Percentiles rank a stretch among this genome's conserved stretches.
Conservation (phyloP, 495 filamentous ascomycete genomes). For the Amniculicola lignicola region DNA sequence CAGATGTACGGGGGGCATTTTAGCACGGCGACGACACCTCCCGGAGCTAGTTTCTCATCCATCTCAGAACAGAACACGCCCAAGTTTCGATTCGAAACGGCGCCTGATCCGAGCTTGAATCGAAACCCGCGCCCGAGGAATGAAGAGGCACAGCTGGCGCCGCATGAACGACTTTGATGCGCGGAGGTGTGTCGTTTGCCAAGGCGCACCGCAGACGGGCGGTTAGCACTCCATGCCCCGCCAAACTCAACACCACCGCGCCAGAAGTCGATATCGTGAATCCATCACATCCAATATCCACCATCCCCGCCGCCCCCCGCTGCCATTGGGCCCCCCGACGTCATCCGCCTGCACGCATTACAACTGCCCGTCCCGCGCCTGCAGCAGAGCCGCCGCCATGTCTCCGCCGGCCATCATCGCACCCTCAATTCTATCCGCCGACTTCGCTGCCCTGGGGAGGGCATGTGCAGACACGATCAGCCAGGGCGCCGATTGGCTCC, state of each 20-base stretch:
- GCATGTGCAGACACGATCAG: slow-evolving; percentile 81
- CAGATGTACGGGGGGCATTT: too few species aligned
- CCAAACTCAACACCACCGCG: slow-evolving; percentile 27
- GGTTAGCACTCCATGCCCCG: background rate
- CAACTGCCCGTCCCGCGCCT: slow-evolving; percentile 3
- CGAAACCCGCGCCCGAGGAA: background rate
- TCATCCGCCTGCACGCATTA: background rate
- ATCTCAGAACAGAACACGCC: background rate
- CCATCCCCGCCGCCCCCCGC: background rate
- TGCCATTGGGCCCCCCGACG: slow-evolving; percentile 17
- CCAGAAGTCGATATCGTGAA: slow-evolving; percentile 17
- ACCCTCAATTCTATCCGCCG: slow-evolving; percentile 93
- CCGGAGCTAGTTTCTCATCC: too few species aligned
- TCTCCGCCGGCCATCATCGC: slow-evolving; percentile 88
- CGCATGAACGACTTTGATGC: slow-evolving; percentile 7
- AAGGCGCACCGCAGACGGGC: slow-evolving; percentile 1
- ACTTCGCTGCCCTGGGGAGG: slow-evolving; percentile 81
- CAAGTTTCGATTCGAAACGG: slow-evolving; percentile 9
- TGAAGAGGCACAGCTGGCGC: slow-evolving; percentile 11
- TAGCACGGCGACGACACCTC: too few species aligned
- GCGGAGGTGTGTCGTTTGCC: slow-evolving; percentile 8
- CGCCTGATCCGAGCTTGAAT: background rate
- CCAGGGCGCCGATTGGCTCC: slow-evolving; percentile 81
- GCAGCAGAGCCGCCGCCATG: slow-evolving; percentile 52
- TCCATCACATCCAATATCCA: slow-evolving; percentile 17